Base-by-base conservation (phyloP, 2,329 filamentous ascomycete species). In the Pseudogymnoascus sp. region DNA sequence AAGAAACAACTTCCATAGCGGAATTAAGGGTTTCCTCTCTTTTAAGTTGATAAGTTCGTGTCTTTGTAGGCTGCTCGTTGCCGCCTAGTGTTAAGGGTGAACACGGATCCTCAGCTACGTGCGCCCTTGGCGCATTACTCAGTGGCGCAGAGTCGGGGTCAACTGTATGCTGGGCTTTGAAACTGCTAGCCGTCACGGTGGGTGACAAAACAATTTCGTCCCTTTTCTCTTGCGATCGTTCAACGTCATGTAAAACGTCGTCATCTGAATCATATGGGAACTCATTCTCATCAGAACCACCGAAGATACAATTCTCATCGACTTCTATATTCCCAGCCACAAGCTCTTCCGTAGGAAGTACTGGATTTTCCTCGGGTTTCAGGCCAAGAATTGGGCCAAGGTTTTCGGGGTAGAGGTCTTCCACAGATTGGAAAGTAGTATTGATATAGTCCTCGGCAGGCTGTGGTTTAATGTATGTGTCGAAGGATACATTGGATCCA, bases 351-450 rank as follows among this genome's bases (percentile, higher is more conserved):
- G 19, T 44, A 38, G 33, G 44, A 60, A 63, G 15, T 64, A 60
- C 60, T 74, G 65, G 35, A 71, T 36, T 53, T 66, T 69, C 5
- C 68, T 68, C 42, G 23, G 36, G 13, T 31, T 31, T 50, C 9
- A 71, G 63, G 0, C 79, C 80, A 4, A 85, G 72, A 2, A 74
- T 76, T n/a, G 77, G 76, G 15, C 76, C 72, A 21, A 92, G 75
- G 59, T 85, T 89, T 19, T 83, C 81, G 0, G 90, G 88, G 72
- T 89, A 96, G 15, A 99, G 79, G 72, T 97, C 93, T 72, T 93
- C 88, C 0, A 97, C 87, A 62, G 93, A 93, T 70, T 96, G 85
- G 40, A 96, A 75, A 1, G 86, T 83, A 0, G 93, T 96, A 68
- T 87, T 88, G n/a, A 97, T 78, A 2, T 76, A 76, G 4, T 80